phyloP scores from a whole-genome alignment of 345 rosid genomes.

The Euclidium syriacum region DNA sequence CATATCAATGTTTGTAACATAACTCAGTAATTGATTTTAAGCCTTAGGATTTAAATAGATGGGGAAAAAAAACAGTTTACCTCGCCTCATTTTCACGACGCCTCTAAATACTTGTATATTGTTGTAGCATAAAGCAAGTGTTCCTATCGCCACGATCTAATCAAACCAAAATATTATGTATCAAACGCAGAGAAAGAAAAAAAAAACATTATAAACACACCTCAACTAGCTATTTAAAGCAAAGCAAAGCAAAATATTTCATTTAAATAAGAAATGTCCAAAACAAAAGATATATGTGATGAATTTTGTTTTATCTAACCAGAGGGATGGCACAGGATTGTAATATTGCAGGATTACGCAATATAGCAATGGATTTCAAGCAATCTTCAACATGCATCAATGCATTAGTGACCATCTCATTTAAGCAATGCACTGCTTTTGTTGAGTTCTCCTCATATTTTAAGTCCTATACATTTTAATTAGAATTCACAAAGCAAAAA shows the following conservation, averaged over 20 bases:
- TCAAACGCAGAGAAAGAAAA: neutral
- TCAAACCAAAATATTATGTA: neutral
- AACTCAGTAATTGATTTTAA: neutral
- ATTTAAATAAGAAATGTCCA: too few relatives aligned
- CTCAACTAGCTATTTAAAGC: neutral
- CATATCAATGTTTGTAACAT: neutral
- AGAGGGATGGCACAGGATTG: slow-evolving; percentile 78
- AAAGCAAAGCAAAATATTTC: neutral
- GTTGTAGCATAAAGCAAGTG: slow-evolving; percentile 65
- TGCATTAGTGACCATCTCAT: slow-evolving; percentile 79
- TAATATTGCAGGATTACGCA: slow-evolving; percentile 52
- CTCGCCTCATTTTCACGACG: slow-evolving; percentile 79
- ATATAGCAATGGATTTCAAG: slow-evolving; percentile 51
- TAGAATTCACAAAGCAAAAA: too few relatives aligned
- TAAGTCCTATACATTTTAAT: slow-evolving; percentile 43
- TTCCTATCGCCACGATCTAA: slow-evolving; percentile 80
- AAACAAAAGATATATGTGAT: too few relatives aligned
- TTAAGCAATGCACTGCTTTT: slow-evolving; percentile 73
- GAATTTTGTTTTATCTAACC: slow-evolving; percentile 19
- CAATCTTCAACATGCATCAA: slow-evolving; percentile 57
- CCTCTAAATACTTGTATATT: slow-evolving; percentile 76
- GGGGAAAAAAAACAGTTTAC: too few relatives aligned
- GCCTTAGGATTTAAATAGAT: too few relatives aligned
- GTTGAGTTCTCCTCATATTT: slow-evolving; percentile 63
- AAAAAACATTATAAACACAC: neutral